Conservation (phyloP, 176 grass and related monocot genomes). For the Pharus latifolius region DNA sequence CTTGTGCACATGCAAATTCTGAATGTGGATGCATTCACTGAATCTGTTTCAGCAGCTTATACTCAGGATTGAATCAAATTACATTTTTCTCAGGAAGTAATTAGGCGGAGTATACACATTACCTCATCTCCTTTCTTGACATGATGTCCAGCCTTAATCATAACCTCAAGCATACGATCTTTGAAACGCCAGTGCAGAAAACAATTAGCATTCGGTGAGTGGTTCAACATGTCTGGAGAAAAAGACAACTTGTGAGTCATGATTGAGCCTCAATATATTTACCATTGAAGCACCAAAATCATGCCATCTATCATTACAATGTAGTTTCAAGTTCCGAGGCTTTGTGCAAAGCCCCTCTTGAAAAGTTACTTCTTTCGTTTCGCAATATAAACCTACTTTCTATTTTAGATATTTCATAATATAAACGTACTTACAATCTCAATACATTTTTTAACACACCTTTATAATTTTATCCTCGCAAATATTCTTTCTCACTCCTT, state of each 20-base stretch:
- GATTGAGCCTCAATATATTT: not conserved
- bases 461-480: too few species aligned
- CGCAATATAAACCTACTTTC: too few species aligned
- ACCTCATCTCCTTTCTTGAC: slow-evolving; percentile 94
- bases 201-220: slow-evolving; percentile 90
- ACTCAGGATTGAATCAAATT: not conserved
- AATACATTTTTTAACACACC: too few species aligned
- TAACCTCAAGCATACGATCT: slow-evolving; percentile 94
- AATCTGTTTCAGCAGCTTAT: not conserved
- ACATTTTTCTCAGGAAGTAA: not conserved
- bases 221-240: slow-evolving; percentile 94
- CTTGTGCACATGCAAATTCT: not conserved
- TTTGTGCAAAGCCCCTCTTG: not conserved
- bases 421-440: too few species aligned
- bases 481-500: too few species aligned
- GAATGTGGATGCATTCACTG: too few species aligned
- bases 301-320: not conserved
- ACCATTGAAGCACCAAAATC: not conserved
- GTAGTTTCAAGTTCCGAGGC: not conserved
- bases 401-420: too few species aligned
- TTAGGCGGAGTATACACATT: slow-evolving; percentile 1
- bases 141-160: slow-evolving; percentile 81
- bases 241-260: not conserved
- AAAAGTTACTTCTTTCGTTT: too few species aligned
- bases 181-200: slow-evolving; percentile 95